Percentiles rank a stretch among this genome's conserved stretches.
Conservation (phyloP, 129 eudicot genomes). For the Artemisia tridentata region DNA sequence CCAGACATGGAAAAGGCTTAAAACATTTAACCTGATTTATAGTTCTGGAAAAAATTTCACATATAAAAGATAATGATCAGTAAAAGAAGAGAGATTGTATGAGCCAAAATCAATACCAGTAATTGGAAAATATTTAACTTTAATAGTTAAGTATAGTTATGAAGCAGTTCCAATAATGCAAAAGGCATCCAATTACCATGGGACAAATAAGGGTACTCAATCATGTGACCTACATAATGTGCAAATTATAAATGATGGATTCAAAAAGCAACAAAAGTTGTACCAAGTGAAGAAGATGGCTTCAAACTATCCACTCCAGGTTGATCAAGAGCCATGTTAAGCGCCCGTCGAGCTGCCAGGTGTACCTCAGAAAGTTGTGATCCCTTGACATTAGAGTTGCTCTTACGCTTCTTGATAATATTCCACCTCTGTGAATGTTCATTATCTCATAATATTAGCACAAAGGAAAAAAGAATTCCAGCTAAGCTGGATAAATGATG, state of each 20-base stretch:
- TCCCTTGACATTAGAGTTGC: conserved; percentile 45
- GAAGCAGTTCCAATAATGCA: background rate
- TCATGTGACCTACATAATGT: background rate
- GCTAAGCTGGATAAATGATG: background rate
- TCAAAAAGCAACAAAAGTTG: conserved; percentile 14
- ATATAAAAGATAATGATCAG: background rate
- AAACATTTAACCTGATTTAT: background rate
- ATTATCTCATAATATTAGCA: conserved; percentile 25
- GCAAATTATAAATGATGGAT: background rate
- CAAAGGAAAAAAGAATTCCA: conserved; percentile 2
- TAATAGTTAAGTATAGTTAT: background rate
- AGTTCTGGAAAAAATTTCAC: background rate
- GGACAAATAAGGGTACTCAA: background rate
- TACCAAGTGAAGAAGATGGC: conserved; percentile 44
- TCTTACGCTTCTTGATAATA: conserved; percentile 57
- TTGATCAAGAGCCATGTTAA: conserved; percentile 47
- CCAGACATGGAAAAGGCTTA: background rate
- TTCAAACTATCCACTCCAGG: conserved; percentile 51
- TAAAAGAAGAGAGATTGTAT: background rate
- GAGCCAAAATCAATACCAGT: background rate
- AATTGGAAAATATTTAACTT: too few species aligned
- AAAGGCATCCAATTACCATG: background rate
- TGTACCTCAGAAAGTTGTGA: conserved; percentile 71
- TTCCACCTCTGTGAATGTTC: conserved; percentile 82
- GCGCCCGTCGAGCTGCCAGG: conserved; percentile 73